Evolutionary conservation across 2,329 filamentous ascomycete genomes (phyloP).

Genomic region (Fusarium bulbicola): DNA sequence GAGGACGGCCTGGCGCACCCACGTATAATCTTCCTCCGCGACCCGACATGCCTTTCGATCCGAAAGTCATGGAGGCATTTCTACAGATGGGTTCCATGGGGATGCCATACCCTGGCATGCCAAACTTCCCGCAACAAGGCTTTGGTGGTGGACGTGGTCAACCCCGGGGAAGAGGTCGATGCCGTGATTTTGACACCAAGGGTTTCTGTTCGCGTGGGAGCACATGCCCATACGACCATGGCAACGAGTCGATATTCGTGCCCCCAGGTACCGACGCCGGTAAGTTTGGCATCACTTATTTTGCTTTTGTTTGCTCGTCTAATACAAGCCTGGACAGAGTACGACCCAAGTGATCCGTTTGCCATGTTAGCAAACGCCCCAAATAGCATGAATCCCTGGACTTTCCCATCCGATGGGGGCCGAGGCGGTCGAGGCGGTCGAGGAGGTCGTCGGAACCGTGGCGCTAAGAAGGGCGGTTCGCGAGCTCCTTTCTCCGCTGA

Average conservation of each 20-base stretch:
- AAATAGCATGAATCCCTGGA: constrained; percentile 31
- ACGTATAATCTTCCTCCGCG: constrained; percentile 29
- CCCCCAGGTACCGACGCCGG: constrained; percentile 44
- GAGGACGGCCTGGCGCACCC: constrained; percentile 23
- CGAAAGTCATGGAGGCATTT: constrained; percentile 68
- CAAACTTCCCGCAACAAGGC: constrained; percentile 49
- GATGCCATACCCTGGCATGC: constrained; percentile 52
- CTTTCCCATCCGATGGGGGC: constrained; percentile 38
- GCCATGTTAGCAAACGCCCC: constrained; percentile 31
- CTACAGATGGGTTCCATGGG: constrained; percentile 69
- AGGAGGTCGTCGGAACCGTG: constrained; percentile 49
- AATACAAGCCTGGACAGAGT: constrained; percentile 40
- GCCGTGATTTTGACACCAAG: constrained; percentile 76
- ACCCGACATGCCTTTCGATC: constrained; percentile 59
- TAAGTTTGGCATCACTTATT: constrained; percentile 16
- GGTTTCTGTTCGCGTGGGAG: constrained; percentile 76
- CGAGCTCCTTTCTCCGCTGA: constrained; percentile 71
- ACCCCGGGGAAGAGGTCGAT: constrained; percentile 59
- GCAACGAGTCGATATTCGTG: constrained; percentile 58
- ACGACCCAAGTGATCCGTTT: constrained; percentile 46
- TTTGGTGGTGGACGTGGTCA: constrained; percentile 36
- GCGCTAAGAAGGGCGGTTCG: constrained; percentile 46
- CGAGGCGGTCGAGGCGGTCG: constrained; percentile 44
- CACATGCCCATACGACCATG: constrained; percentile 76
- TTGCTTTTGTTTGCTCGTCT: constrained; percentile 4